Conservation (phyloP, 2,329 filamentous ascomycete genomes). For the Aspergillus intermedius region DNA sequence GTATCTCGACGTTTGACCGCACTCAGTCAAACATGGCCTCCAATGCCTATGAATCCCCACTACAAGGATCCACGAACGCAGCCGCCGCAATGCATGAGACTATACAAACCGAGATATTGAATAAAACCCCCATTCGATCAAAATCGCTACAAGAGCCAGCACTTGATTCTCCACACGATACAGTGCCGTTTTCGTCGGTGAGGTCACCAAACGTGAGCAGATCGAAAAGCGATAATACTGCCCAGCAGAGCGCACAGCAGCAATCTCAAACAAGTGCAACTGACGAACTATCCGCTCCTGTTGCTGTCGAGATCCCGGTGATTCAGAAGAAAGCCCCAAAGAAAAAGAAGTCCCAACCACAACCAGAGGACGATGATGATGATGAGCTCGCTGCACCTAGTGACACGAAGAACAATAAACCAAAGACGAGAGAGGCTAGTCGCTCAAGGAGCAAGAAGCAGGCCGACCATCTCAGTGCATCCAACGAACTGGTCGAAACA, state of each 20-base stretch:
- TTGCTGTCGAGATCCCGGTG: slow-evolving; percentile 15
- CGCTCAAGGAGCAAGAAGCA: slow-evolving; percentile 12
- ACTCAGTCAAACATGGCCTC: slow-evolving; percentile 12
- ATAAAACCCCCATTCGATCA: slow-evolving; percentile 13
- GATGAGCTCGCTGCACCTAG: slow-evolving; percentile 19
- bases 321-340: slow-evolving; percentile 23
- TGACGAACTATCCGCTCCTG: slow-evolving; percentile 24
- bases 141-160: slow-evolving; percentile 19
- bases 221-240: slow-evolving; percentile 17
- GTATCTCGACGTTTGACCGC: slow-evolving; percentile 4
- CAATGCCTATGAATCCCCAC: slow-evolving; percentile 19
- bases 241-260: slow-evolving; percentile 7
- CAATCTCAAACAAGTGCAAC: slow-evolving; percentile 8
- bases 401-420: slow-evolving; percentile 4
- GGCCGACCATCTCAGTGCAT: background rate
- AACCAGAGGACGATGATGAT: slow-evolving; percentile 21
- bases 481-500: background rate
- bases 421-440: slow-evolving; percentile 16
- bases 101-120: slow-evolving; percentile 5
- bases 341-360: slow-evolving; percentile 19
- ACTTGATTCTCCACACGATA: slow-evolving; percentile 33
- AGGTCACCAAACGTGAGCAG: slow-evolving; percentile 18
- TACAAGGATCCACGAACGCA: slow-evolving; percentile 1
- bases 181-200: slow-evolving; percentile 34
- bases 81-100: slow-evolving; percentile 1